Conservation (phyloP, 192 early-diverging fungal species). For the Backusella tarrabulga region DNA sequence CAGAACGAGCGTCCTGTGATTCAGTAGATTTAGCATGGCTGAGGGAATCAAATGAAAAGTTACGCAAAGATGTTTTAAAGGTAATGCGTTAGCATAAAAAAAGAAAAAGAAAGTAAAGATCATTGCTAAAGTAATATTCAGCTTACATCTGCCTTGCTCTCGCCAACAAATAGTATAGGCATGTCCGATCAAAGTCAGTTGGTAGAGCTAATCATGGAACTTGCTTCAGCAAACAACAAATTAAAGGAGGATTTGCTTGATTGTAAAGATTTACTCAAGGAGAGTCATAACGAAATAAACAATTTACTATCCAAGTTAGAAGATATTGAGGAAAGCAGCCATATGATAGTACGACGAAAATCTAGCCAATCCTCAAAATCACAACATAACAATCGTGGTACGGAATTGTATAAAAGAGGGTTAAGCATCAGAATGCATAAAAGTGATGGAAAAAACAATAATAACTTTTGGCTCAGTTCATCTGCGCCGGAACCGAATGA, state of each 20-base stretch:
- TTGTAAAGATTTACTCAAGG: constrained; percentile 46
- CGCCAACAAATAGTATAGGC: neutral
- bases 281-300: constrained; percentile 32
- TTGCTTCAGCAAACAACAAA: constrained; percentile 54
- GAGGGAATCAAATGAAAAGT: constrained; percentile 28
- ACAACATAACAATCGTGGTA: neutral
- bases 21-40: constrained; percentile 24
- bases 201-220: constrained; percentile 51
- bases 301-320: neutral
- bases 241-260: constrained; percentile 45
- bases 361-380: neutral
- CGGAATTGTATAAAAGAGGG: constrained; percentile 6
- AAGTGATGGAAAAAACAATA: neutral
- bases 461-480: neutral
- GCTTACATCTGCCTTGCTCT: constrained; percentile 10
- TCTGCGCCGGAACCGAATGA: neutral
- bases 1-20: neutral
- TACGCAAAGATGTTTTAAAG: constrained; percentile 33
- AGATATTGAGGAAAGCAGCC: neutral
- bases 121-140: constrained; percentile 7
- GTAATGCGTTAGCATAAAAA: constrained; percentile 10
- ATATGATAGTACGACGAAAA: constrained; percentile 13
- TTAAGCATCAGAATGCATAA: neutral
- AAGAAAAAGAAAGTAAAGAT: constrained; percentile 3
- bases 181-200: constrained; percentile 37